Conservation (phyloP, 345 rosid genomes). For the Brassica incana region DNA sequence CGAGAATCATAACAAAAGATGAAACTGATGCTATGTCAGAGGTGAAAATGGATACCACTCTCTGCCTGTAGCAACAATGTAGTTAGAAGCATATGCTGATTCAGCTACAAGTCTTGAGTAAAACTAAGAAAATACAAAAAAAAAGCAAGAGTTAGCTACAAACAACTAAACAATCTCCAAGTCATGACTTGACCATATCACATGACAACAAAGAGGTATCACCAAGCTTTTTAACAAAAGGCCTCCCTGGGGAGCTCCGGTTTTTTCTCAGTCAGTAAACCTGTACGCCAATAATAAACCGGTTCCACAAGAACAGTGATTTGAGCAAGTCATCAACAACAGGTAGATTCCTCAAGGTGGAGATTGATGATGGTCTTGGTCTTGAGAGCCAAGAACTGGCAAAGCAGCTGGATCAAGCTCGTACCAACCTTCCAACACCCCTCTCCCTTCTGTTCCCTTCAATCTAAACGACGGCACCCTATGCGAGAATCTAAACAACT, state of each 20-base stretch:
- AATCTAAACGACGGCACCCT: conserved; percentile 59
- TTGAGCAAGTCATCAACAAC: conserved; percentile 21
- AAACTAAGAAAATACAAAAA: not conserved
- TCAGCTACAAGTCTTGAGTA: conserved; percentile 7
- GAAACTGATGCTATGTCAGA: conserved; percentile 39
- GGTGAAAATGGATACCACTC: not conserved
- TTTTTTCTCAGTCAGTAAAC: conserved; percentile 12
- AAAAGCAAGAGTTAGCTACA: conserved; percentile 5
- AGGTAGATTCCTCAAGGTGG: conserved; percentile 27
- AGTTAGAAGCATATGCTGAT: conserved; percentile 2
- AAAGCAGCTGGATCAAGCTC: conserved; percentile 85
- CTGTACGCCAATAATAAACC: conserved; percentile 31
- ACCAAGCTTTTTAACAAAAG: not conserved
- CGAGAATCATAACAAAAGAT: conserved; percentile 74
- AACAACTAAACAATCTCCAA: conserved; percentile 11
- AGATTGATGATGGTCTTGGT: conserved; percentile 21
- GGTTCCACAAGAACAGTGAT: not conserved
- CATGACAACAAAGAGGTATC: not conserved
- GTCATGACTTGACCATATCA: conserved; percentile 20
- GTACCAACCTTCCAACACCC: conserved; percentile 62
- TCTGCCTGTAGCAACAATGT: not conserved
- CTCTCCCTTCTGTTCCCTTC: conserved; percentile 69
- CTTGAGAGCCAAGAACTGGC: conserved; percentile 42
- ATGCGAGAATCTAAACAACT: conserved; percentile 75
- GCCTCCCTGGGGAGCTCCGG: conserved; percentile 2